Percentiles rank a stretch among this genome's conserved stretches.
These are phyloP conservation scores for Glycyrrhiza uralensis DNA, from an alignment of 306 rosid species.

Conservation along the genomic window DNA sequence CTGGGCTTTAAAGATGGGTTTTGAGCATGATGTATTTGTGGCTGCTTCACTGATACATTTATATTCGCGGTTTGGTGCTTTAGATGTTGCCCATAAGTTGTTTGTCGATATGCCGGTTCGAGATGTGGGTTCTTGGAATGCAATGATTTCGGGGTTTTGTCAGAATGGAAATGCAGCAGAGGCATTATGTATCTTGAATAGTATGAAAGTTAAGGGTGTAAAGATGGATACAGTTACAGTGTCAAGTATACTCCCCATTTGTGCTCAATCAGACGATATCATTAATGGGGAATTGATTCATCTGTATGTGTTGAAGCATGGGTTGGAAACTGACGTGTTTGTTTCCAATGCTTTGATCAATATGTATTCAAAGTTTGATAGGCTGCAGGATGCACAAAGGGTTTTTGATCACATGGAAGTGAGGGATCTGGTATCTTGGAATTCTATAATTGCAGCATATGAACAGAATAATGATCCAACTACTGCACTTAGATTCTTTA, in stretches of 20 bases:
- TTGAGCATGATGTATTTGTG: slow-evolving; percentile 44
- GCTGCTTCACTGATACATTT: slow-evolving; percentile 43
- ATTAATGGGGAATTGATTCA: slow-evolving; percentile 41
- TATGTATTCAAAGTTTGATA: slow-evolving; percentile 44
- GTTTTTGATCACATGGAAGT: slow-evolving; percentile 40
- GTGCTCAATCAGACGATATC: slow-evolving; percentile 30
- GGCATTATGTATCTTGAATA: slow-evolving; percentile 31
- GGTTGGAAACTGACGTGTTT: slow-evolving; percentile 40
- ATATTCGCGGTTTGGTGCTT: slow-evolving; percentile 33
- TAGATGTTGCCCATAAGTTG: slow-evolving; percentile 27
- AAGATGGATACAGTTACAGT: slow-evolving; percentile 40
- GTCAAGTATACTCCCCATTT: slow-evolving; percentile 43
- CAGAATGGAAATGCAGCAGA: slow-evolving; percentile 34
- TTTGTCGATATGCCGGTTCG: slow-evolving; percentile 39
- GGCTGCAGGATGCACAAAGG: slow-evolving; percentile 31
- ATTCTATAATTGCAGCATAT: slow-evolving; percentile 16
- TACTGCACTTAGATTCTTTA: slow-evolving; percentile 31
- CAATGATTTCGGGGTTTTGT: slow-evolving; percentile 50
- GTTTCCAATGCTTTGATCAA: slow-evolving; percentile 48
- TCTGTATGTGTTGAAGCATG: slow-evolving; percentile 47
- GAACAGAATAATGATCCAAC: slow-evolving; percentile 45
- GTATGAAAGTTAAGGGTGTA: slow-evolving; percentile 31
- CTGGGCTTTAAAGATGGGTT: slow-evolving; percentile 40
- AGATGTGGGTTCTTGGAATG: slow-evolving; percentile 51
- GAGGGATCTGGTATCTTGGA: slow-evolving; percentile 33